phyloP scores from a whole-genome alignment of 768 basidiomycete genomes.

The Termitomyces titanicus region DNA sequence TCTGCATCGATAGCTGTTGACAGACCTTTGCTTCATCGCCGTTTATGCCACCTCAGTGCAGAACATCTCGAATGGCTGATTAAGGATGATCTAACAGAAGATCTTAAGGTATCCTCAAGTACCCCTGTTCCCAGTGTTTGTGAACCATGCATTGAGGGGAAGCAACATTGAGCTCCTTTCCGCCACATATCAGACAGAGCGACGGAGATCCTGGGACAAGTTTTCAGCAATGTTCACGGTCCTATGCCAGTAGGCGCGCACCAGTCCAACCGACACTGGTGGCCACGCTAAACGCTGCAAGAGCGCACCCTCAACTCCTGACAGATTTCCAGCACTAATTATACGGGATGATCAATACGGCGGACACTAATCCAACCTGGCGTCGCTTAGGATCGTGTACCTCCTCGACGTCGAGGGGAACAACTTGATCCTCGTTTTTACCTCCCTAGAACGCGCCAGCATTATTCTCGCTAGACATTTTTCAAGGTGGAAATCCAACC shows the following conservation, averaged over 20 bases:
- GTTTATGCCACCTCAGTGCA: not conserved
- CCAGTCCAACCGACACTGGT: too few species aligned
- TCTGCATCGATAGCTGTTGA: not conserved
- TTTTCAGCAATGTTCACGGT: too few species aligned
- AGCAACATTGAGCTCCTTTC: not conserved
- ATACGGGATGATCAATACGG: slow-evolving; percentile 33
- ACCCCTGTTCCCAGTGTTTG: not conserved
- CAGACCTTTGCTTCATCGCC: not conserved
- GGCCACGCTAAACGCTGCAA: too few species aligned
- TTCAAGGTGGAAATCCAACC: not conserved
- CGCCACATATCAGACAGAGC: not conserved
- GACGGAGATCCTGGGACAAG: too few species aligned
- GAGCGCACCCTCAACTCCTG: too few species aligned
- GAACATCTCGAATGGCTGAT: not conserved
- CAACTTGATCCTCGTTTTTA: not conserved
- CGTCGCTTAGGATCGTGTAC: slow-evolving; percentile 5
- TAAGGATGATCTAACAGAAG: not conserved
- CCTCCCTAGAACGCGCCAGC: not conserved
- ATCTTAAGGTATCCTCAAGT: not conserved
- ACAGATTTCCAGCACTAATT: slow-evolving; percentile 35
- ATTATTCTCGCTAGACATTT: not conserved
- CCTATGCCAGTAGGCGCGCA: too few species aligned
- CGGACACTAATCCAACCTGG: slow-evolving; percentile 27
- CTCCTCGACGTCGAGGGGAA: not conserved
- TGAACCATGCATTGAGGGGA: not conserved